Evolutionary conservation across 768 basidiomycete genomes (phyloP), one percentile per base, ranked within the genome.

Genomic region (Collybia nuda): DNA sequence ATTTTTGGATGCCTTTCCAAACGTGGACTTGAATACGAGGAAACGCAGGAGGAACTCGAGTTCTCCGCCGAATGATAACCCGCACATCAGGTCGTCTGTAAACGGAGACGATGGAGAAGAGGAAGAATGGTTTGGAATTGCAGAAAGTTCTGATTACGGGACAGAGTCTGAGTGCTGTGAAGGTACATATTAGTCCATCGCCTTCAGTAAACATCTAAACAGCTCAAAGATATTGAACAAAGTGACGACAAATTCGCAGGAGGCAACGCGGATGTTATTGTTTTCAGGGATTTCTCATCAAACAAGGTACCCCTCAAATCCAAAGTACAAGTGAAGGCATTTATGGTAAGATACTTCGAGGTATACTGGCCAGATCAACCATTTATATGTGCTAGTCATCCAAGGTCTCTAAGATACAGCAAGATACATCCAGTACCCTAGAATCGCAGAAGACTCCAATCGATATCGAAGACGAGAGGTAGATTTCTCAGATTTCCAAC

Each of bases 341-440:
- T 93, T 62, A 91, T 93, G 90, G 90, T 90, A 60, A 49, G 71
- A 62, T 46, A 9, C 17, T 40, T 29, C 41, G 14, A 15, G 23
- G 19, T 19, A 7, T 26, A 21, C 32, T 3, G 32, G 17, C 17
- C 21, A 19, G 28, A 35, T 45, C 6, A 18, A 5, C 41, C 14
- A 23, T 22, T 32, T 36, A 55, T 45, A 37, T 41, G 43, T 38
- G 43, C 41, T 52, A 91, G 90, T 93, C 90, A 2, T 90, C 91
- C 19, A 92, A 86, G 69, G 79, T 90, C 19, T 76, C 80, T 17
- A 85, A 82, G 58, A 52, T 91, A 23, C 75, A 74, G 21, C 61
- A 72, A 50, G 71, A 75, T 26, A 47, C 57, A 0, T 48, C 60
- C 11, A 55, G 53, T 26, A 22, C 56, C 7, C 49, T 47, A 43